Percentiles rank a stretch among this genome's conserved stretches.
Conservation (phyloP, 2,329 filamentous ascomycete species). For the Sarocladium kiliense region DNA sequence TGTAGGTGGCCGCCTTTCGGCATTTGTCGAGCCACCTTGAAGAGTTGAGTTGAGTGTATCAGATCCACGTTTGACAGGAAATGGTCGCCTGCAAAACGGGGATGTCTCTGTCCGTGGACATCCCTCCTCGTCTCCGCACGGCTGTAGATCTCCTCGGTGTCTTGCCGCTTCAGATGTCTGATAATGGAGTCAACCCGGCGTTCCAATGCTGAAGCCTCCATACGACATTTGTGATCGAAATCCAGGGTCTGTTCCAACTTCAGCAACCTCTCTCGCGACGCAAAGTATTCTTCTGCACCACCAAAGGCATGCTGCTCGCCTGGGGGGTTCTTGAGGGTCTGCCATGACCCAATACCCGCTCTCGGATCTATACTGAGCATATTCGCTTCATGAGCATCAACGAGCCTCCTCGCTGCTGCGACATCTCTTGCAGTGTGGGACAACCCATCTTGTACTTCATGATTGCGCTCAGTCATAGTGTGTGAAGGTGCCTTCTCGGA, state of each 20-base stretch:
- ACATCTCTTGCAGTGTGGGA: slow-evolving; percentile 10
- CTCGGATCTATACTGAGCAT: slow-evolving; percentile 11
- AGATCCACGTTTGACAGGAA: slow-evolving; percentile 51
- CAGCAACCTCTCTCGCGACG: slow-evolving; percentile 23
- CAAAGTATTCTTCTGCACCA: slow-evolving; percentile 23
- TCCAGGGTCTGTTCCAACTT: slow-evolving; percentile 28
- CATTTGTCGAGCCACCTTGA: slow-evolving; percentile 50
- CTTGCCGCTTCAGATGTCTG: slow-evolving; percentile 28
- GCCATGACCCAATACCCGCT: slow-evolving; percentile 7
- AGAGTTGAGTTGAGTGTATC: slow-evolving; percentile 52
- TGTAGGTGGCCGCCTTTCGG: slow-evolving; percentile 72
- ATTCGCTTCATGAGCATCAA: slow-evolving; percentile 21
- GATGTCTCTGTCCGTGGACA: slow-evolving; percentile 35
- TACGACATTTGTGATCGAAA: slow-evolving; percentile 34
- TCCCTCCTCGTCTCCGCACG: neutral
- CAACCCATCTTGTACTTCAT: neutral
- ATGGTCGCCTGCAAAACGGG: slow-evolving; percentile 47
- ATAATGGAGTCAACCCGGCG: slow-evolving; percentile 33
- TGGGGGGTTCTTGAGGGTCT: neutral
- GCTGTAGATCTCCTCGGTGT: slow-evolving; percentile 31
- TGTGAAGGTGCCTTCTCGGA: neutral
- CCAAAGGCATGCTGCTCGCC: slow-evolving; percentile 3
- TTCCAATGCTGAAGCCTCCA: slow-evolving; percentile 28
- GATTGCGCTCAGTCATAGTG: neutral
- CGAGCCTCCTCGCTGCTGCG: slow-evolving; percentile 18